phyloP scores from a whole-genome alignment of 179 eudicot species.

The Gypsophila paniculata region DNA sequence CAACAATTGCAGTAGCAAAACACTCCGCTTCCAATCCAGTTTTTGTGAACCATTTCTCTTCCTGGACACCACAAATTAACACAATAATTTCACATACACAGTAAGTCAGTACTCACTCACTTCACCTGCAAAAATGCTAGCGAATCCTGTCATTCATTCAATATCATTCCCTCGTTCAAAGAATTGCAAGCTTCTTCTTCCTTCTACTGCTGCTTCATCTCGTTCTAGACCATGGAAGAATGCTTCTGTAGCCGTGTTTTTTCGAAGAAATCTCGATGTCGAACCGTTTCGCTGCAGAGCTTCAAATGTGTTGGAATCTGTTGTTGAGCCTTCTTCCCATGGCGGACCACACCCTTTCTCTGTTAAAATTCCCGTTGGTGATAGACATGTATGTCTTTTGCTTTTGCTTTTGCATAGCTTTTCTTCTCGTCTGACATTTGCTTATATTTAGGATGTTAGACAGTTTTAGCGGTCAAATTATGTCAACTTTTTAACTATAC shows the following conservation, averaged over 20 bases:
- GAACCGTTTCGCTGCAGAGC: conserved; percentile 28
- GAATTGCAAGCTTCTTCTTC: conserved; percentile 28
- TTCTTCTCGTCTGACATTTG: not conserved
- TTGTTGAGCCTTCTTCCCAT: conserved; percentile 8
- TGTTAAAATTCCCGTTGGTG: conserved; percentile 80
- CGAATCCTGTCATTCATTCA: conserved; percentile 34
- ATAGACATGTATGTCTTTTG: conserved; percentile 58
- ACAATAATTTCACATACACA: not conserved
- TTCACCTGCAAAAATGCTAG: conserved; percentile 33
- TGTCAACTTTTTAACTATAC: no score
- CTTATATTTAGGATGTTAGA: no score
- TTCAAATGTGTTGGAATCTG: conserved; percentile 19
- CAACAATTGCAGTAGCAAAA: not conserved
- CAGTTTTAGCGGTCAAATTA: no score
- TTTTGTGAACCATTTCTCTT: not conserved
- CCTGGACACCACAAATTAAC: not conserved
- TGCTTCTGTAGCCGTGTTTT: conserved; percentile 26
- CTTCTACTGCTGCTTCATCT: conserved; percentile 28
- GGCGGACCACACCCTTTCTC: conserved; percentile 45
- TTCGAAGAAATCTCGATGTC: conserved; percentile 13
- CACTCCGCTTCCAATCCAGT: not conserved
- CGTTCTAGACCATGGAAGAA: conserved; percentile 19
- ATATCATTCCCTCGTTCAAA: conserved; percentile 19
- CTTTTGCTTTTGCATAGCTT: not conserved
- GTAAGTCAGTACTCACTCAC: not conserved